phyloP scores from a whole-genome alignment of 441 rosid species.

The Raphanus hybrid region DNA sequence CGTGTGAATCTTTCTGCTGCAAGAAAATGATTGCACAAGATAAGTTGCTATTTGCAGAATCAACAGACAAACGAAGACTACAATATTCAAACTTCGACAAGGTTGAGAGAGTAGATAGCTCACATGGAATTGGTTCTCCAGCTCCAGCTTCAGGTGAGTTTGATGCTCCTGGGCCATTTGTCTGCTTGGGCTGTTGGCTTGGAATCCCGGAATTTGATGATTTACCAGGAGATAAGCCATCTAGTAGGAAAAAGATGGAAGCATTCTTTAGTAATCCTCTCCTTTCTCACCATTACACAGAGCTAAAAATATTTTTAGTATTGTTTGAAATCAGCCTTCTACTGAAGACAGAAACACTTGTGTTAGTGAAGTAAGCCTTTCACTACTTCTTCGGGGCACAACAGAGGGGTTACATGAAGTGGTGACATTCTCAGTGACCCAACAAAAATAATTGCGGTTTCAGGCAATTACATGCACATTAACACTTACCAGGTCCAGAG shows the following conservation, averaged over 20 bases:
- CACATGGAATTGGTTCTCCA: constrained; percentile 65
- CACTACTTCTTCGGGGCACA: background rate
- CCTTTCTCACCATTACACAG: constrained; percentile 27
- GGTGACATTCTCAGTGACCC: constrained; percentile 21
- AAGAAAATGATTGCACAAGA: constrained; percentile 56
- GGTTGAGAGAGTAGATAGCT: constrained; percentile 34
- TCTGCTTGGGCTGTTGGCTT: constrained; percentile 53
- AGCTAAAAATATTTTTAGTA: constrained; percentile 9
- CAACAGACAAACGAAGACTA: constrained; percentile 27
- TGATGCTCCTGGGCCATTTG: constrained; percentile 53
- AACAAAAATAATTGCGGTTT: constrained; percentile 3
- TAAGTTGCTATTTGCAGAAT: constrained; percentile 47
- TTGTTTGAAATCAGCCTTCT: constrained; percentile 19
- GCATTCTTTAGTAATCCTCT: constrained; percentile 41
- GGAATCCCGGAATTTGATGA: constrained; percentile 49
- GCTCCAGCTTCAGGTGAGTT: constrained; percentile 48
- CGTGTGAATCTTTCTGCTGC: constrained; percentile 94
- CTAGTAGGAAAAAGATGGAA: constrained; percentile 43
- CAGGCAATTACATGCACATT: constrained; percentile 12
- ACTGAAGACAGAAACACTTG: constrained; percentile 21
- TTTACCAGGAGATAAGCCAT: constrained; percentile 49
- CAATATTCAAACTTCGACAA: background rate
- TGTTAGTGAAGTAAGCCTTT: background rate
- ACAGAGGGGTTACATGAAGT: background rate
- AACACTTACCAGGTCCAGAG: constrained; percentile 57